Percentiles rank a stretch among this genome's conserved stretches.
Conservation (phyloP, 225 moss, liverwort and hornwort genomes). For the Pleurozium schreberi region DNA sequence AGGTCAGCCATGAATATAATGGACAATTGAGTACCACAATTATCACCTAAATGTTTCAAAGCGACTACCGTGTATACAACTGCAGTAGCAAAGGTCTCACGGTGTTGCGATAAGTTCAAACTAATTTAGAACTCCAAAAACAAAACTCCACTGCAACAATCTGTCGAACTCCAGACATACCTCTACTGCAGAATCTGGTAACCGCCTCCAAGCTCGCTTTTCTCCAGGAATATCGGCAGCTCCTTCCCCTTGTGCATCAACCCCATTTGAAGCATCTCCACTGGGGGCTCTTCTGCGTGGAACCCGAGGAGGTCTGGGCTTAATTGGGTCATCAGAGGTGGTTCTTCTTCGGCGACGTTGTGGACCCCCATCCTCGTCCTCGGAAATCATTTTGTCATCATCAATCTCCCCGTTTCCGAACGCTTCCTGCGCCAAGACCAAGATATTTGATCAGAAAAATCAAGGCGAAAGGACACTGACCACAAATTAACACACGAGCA, state of each 20-base stretch:
- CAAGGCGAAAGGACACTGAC: background rate
- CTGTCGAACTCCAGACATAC: background rate
- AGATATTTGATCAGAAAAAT: background rate
- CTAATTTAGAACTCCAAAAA: background rate
- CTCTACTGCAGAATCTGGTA: conserved; percentile 61
- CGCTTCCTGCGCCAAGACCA: conserved; percentile 54
- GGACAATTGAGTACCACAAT: too few relatives aligned
- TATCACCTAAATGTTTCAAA: background rate
- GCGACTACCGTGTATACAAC: background rate
- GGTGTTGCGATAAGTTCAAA: background rate
- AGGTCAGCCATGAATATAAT: background rate
- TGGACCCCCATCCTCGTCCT: conserved; percentile 98
- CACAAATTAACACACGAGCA: background rate
- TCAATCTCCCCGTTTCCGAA: conserved; percentile 57
- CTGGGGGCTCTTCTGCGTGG: conserved; percentile 11
- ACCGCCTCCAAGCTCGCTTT: conserved; percentile 35
- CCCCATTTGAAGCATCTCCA: background rate
- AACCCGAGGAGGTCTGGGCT: conserved; percentile 18
- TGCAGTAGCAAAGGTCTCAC: background rate
- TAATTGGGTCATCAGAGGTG: conserved; percentile 28
- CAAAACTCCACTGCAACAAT: background rate
- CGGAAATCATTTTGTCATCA: conserved; percentile 43
- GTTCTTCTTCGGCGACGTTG: conserved; percentile 39
- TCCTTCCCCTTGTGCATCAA: conserved; percentile 18
- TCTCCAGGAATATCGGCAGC: conserved; percentile 11